Conservation (phyloP, 2,329 filamentous ascomycete genomes). For the Cryphonectria nitschkei region DNA sequence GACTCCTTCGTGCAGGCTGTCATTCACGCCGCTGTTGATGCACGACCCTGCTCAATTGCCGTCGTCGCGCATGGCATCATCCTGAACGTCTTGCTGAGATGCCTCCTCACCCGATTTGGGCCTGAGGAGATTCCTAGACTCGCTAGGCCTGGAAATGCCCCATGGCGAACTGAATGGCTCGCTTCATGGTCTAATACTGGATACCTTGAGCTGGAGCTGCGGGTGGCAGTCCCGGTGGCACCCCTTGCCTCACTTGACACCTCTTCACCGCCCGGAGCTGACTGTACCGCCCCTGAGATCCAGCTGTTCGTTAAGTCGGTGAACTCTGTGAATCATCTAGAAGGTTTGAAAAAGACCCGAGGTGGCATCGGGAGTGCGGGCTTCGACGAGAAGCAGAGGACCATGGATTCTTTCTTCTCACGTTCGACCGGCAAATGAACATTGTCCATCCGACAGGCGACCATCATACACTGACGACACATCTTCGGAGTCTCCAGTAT, state of each 20-base stretch:
- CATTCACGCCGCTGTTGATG: slow-evolving; percentile 22
- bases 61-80: slow-evolving; percentile 86
- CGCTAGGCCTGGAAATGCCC: slow-evolving; percentile 29
- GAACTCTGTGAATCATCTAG: slow-evolving; percentile 74
- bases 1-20: slow-evolving; percentile 52
- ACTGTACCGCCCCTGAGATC: slow-evolving; percentile 11
- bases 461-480: neutral
- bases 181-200: slow-evolving; percentile 59
- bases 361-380: slow-evolving; percentile 80
- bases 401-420: slow-evolving; percentile 74
- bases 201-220: slow-evolving; percentile 42
- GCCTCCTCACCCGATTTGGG: slow-evolving; percentile 60
- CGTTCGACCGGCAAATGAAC: slow-evolving; percentile 54
- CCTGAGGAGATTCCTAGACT: slow-evolving; percentile 31
- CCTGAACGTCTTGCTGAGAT: slow-evolving; percentile 68
- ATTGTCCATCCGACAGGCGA: slow-evolving; percentile 34
- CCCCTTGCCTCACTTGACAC: neutral
- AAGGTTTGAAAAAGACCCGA: slow-evolving; percentile 74
- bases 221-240: slow-evolving; percentile 10
- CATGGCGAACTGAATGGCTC: slow-evolving; percentile 34
- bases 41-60: slow-evolving; percentile 52
- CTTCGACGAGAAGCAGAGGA: slow-evolving; percentile 76
- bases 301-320: slow-evolving; percentile 57
- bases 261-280: too few species aligned
- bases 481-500: neutral